phyloP scores from a whole-genome alignment of 2,329 filamentous ascomycete genomes.

The Dactylonectria estremocensis region DNA sequence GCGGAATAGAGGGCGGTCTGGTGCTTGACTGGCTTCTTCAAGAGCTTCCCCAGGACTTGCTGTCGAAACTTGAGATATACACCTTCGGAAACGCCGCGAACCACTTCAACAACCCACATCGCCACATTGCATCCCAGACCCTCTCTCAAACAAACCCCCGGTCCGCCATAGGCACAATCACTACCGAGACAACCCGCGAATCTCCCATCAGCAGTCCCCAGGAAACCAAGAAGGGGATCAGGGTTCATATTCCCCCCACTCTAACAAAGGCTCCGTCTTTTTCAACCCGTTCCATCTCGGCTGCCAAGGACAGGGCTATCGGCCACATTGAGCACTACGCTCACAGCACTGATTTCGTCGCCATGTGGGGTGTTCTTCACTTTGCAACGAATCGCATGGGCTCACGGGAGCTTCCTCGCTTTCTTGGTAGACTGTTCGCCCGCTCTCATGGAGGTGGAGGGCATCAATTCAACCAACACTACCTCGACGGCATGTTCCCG shows the following conservation, averaged over 20 bases:
- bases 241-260: slow-evolving; percentile 31
- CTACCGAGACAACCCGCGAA: slow-evolving; percentile 55
- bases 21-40: slow-evolving; percentile 84
- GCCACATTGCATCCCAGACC: slow-evolving; percentile 63
- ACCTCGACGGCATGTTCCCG: slow-evolving; percentile 74
- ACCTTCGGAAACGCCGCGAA: slow-evolving; percentile 86
- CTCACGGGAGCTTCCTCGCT: slow-evolving; percentile 68
- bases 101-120: slow-evolving; percentile 84
- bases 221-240: slow-evolving; percentile 36
- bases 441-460: slow-evolving; percentile 66
- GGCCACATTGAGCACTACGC: slow-evolving; percentile 86
- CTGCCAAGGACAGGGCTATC: slow-evolving; percentile 68
- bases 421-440: slow-evolving; percentile 74
- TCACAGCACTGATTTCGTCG: slow-evolving; percentile 81
- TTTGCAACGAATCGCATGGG: slow-evolving; percentile 67
- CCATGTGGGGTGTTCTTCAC: slow-evolving; percentile 81
- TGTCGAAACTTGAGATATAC: slow-evolving; percentile 81
- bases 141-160: slow-evolving; percentile 53
- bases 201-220: slow-evolving; percentile 42
- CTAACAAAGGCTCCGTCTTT: slow-evolving; percentile 45
- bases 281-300: slow-evolving; percentile 54
- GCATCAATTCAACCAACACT: slow-evolving; percentile 74
- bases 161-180: slow-evolving; percentile 52
- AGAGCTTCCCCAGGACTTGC: slow-evolving; percentile 76
- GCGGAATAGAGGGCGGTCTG: slow-evolving; percentile 80